Percentiles rank a stretch among this genome's conserved stretches.
These are phyloP conservation scores for Macrocybe sp. DNA, from an alignment of 1,284 basidiomycete species.

Conservation along the genomic window DNA sequence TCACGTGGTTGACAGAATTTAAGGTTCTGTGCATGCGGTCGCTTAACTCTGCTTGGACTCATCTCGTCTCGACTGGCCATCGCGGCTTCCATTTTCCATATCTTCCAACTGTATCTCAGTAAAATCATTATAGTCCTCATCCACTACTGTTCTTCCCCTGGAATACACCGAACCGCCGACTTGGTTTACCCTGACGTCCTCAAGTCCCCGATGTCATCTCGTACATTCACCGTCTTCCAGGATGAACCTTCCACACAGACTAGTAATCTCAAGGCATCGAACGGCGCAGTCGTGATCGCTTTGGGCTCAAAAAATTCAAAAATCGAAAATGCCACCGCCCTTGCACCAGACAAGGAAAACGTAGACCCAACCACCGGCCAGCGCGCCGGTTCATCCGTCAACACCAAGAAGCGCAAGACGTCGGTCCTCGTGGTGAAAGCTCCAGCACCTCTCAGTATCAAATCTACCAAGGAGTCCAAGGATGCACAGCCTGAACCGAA, in stretches of 20 bases:
- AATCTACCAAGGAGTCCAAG: constrained; percentile 32
- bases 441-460: constrained; percentile 31
- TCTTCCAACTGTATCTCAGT: background rate
- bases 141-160: no score
- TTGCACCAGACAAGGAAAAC: constrained; percentile 67
- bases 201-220: constrained; percentile 38
- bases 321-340: constrained; percentile 21
- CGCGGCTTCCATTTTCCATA: constrained; percentile 5
- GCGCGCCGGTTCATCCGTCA: constrained; percentile 36
- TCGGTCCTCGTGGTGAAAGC: constrained; percentile 51
- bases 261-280: no score
- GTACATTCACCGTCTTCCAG: constrained; percentile 63
- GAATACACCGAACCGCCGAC: no score
- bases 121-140: no score
- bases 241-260: constrained; percentile 37
- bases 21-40: constrained; percentile 11
- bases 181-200: constrained; percentile 6
- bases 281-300: no score
- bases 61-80: constrained; percentile 14
- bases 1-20: constrained; percentile 18
- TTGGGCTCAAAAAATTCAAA: no score
- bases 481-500: constrained; percentile 41
- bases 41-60: constrained; percentile 13
- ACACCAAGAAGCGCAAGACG: constrained; percentile 62
- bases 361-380: constrained; percentile 67